Evolutionary conservation across 805 yeast genomes (phyloP).

Genomic region (Candida ovalis): DNA sequence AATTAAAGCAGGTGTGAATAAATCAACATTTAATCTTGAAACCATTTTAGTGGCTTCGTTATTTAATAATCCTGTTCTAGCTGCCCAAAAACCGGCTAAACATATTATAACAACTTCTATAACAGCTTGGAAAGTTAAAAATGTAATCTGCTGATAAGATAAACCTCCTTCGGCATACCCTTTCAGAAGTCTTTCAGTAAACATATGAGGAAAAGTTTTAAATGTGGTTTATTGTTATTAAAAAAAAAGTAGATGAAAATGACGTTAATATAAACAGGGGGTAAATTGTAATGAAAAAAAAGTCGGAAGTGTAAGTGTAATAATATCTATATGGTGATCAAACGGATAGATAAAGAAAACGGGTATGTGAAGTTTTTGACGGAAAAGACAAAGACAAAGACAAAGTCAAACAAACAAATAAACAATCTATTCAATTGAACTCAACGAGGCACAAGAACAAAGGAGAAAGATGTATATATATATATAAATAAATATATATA

Average conservation of each 20-base stretch:
- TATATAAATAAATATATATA: too few relatives aligned
- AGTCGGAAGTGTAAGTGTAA: too few relatives aligned
- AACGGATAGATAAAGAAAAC: too few relatives aligned
- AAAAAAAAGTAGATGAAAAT: background rate
- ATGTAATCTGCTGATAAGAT: constrained; percentile 40
- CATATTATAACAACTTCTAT: constrained; percentile 86
- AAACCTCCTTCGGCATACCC: constrained; percentile 7
- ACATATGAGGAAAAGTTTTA: constrained; percentile 1
- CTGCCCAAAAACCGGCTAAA: constrained; percentile 81
- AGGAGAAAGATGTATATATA: background rate
- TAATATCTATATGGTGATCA: too few relatives aligned
- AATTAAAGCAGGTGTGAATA: constrained; percentile 93
- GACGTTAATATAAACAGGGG: too few relatives aligned
- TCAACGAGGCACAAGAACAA: background rate
- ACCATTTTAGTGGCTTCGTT: constrained; percentile 74
- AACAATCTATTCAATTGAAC: background rate
- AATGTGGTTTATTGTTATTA: background rate
- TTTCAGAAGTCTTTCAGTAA: constrained; percentile 1
- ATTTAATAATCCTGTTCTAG: constrained; percentile 64
- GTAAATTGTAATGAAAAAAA: too few relatives aligned
- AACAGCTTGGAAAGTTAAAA: constrained; percentile 86
- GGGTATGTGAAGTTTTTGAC: too few relatives aligned
- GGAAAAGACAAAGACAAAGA: background rate
- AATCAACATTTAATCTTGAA: constrained; percentile 76
- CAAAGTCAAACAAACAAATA: background rate